Evolutionary conservation across 345 rosid genomes (phyloP).

Genomic region (Fremontodendron californicum): DNA sequence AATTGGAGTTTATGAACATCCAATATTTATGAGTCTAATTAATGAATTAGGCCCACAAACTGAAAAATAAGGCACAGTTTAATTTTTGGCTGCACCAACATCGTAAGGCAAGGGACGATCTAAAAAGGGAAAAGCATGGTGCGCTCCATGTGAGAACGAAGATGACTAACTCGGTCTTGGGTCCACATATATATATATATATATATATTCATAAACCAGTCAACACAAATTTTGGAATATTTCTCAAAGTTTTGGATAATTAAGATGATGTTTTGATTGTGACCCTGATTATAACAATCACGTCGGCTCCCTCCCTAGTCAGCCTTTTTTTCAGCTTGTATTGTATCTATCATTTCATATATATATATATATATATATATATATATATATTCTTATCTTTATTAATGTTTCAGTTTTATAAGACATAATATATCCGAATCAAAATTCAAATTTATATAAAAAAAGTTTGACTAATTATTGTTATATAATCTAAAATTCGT

Average conservation of each 20-base stretch:
- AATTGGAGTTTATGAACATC: neutral
- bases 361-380: too few species aligned
- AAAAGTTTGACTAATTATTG: too few species aligned
- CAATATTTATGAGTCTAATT: neutral
- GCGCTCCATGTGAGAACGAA: neutral
- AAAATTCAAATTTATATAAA: too few species aligned
- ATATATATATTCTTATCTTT: too few species aligned
- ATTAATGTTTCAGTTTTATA: too few species aligned
- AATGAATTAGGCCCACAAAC: neutral
- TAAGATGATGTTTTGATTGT: neutral
- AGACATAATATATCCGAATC: too few species aligned
- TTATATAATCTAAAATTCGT: too few species aligned
- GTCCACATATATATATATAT: neutral
- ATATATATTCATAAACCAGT: too few species aligned
- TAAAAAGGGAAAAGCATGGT: neutral
- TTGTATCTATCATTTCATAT: too few species aligned
- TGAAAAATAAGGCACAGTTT: too few species aligned
- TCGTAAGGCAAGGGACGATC: neutral
- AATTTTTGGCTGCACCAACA: neutral
- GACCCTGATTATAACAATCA: neutral
- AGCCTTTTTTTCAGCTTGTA: too few species aligned
- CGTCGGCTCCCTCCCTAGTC: too few species aligned
- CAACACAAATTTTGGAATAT: neutral
- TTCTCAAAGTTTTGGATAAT: neutral
- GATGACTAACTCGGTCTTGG: conserved; percentile 1